phyloP scores from a whole-genome alignment of 768 basidiomycete species.

The Serendipita indica region DNA sequence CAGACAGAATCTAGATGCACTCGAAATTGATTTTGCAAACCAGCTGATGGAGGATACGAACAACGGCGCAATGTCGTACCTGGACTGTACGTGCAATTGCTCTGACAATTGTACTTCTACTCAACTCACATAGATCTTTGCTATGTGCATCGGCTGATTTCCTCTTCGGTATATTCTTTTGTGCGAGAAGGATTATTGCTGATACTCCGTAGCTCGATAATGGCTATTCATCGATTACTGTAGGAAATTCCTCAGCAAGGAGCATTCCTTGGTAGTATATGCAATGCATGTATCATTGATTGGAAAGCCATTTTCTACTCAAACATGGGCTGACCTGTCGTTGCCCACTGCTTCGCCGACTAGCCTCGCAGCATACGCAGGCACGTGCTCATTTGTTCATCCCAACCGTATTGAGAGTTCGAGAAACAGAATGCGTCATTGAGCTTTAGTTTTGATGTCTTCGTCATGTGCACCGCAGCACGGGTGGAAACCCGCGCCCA shows the following conservation, averaged over 20 bases:
- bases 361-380: too few relatives aligned
- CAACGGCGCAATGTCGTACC: conserved; percentile 84
- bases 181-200: background rate
- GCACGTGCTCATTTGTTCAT: too few relatives aligned
- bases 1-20: conserved; percentile 82
- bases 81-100: conserved; percentile 53
- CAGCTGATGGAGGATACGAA: conserved; percentile 96
- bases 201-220: background rate
- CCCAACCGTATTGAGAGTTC: too few relatives aligned
- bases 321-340: too few relatives aligned
- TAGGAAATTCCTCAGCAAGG: background rate
- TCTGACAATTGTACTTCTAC: background rate
- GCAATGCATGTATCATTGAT: too few relatives aligned
- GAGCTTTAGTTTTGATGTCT: too few relatives aligned
- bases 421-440: too few relatives aligned
- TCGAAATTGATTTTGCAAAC: conserved; percentile 92
- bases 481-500: too few relatives aligned
- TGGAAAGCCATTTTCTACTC: too few relatives aligned
- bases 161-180: conserved; percentile 18
- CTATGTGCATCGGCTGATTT: conserved; percentile 28
- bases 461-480: too few relatives aligned
- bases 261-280: conserved; percentile 2
- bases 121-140: conserved; percentile 23
- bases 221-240: conserved; percentile 2
- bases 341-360: too few relatives aligned